Percentiles rank a stretch among this genome's conserved stretches.
Evolutionary conservation across 371 early-diverging fungal genomes (phyloP).

Genomic region (Mucor ambiguus): DNA sequence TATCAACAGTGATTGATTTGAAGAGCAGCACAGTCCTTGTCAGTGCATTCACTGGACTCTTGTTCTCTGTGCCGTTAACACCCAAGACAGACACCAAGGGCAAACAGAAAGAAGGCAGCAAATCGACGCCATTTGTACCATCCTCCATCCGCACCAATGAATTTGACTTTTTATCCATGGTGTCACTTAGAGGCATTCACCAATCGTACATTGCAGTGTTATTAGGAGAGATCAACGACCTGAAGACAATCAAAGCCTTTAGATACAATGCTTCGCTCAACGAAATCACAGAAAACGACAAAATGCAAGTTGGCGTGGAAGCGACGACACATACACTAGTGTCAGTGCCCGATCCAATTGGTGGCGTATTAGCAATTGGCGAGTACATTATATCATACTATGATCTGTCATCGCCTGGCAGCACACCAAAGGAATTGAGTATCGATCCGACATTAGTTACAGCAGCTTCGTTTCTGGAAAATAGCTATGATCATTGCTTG

Average conservation of each 20-base stretch:
- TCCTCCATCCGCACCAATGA: conserved; percentile 12
- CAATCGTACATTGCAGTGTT: conserved; percentile 10
- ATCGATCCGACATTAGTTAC: conserved; percentile 53
- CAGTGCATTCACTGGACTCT: conserved; percentile 14
- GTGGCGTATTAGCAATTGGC: conserved; percentile 73
- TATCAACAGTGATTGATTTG: not conserved
- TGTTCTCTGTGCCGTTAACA: conserved; percentile 17
- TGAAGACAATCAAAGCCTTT: conserved; percentile 20
- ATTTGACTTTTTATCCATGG: conserved; percentile 22
- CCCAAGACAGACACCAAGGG: not conserved
- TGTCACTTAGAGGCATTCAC: conserved; percentile 8
- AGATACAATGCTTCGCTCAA: not conserved
- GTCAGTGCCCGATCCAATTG: conserved; percentile 58
- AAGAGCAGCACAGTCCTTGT: conserved; percentile 11
- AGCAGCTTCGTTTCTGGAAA: conserved; percentile 40
- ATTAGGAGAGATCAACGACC: conserved; percentile 25
- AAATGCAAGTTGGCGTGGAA: conserved; percentile 42
- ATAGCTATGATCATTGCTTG: conserved; percentile 57
- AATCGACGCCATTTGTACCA: not conserved
- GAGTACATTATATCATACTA: conserved; percentile 69
- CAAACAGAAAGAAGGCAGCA: not conserved
- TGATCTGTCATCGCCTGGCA: conserved; percentile 21
- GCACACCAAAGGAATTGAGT: conserved; percentile 39
- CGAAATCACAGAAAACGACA: conserved; percentile 4
- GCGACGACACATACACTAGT: conserved; percentile 59